phyloP scores from a whole-genome alignment of 1,284 basidiomycete species.

The Puccinia hordei region DNA sequence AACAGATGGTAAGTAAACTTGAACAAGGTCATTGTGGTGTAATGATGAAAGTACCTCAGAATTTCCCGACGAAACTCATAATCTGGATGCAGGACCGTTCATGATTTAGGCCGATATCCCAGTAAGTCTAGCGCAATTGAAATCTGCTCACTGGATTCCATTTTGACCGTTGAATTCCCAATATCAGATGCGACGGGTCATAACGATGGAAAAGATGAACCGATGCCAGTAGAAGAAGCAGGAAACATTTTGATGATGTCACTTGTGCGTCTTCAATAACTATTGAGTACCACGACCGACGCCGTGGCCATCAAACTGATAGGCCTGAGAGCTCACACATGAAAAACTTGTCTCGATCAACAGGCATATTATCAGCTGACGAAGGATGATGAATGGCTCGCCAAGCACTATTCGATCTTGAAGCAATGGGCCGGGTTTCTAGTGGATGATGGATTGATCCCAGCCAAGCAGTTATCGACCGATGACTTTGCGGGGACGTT shows the following conservation, averaged over 20 bases:
- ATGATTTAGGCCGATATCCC: slow-evolving; percentile 58
- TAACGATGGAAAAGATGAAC: slow-evolving; percentile 55
- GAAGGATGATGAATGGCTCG: slow-evolving; percentile 53
- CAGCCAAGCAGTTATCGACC: slow-evolving; percentile 57
- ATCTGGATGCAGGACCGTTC: slow-evolving; percentile 56
- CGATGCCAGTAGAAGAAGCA: slow-evolving; percentile 52
- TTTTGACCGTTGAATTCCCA: slow-evolving; percentile 1
- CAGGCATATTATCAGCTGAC: slow-evolving; percentile 49
- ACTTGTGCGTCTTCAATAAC: slow-evolving; percentile 28
- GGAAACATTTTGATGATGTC: slow-evolving; percentile 51
- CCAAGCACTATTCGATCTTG: slow-evolving; percentile 56
- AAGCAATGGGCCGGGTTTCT: slow-evolving; percentile 58
- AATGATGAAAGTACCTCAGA: neutral
- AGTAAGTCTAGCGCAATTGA: slow-evolving; percentile 49
- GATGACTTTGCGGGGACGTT: slow-evolving; percentile 59
- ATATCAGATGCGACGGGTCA: slow-evolving; percentile 53
- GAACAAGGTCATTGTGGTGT: neutral
- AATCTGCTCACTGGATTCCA: neutral
- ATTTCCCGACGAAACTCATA: neutral
- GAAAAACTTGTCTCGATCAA: neutral
- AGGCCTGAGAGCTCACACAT: neutral
- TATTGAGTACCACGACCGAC: neutral
- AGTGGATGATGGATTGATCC: slow-evolving; percentile 57
- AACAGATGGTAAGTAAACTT: slow-evolving; percentile 54
- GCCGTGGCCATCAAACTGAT: neutral